phyloP scores from a whole-genome alignment of 331 rosid genomes.

The Prunus yedoensis region DNA sequence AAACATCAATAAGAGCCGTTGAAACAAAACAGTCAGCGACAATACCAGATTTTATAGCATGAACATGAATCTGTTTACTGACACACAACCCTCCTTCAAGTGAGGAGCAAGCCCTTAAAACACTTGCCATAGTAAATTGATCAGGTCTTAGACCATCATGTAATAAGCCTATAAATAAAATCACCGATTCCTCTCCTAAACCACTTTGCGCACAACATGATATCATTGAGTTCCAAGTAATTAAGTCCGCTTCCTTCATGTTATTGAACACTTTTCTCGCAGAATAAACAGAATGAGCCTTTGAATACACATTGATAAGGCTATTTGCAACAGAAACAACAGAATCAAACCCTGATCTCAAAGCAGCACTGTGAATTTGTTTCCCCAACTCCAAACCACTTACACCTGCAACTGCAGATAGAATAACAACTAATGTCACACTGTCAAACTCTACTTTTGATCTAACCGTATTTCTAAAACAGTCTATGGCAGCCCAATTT shows the following conservation, averaged over 20 bases:
- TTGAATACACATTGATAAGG: constrained; percentile 68
- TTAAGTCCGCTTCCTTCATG: constrained; percentile 61
- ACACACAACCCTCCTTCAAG: constrained; percentile 44
- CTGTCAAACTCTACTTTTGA: constrained; percentile 43
- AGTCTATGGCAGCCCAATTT: constrained; percentile 49
- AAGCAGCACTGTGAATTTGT: constrained; percentile 56
- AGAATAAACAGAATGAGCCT: constrained; percentile 43
- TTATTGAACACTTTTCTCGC: constrained; percentile 47
- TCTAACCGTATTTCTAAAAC: constrained; percentile 48
- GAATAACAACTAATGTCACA: constrained; percentile 48
- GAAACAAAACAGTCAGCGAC: constrained; percentile 59
- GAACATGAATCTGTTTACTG: constrained; percentile 56
- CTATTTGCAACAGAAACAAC: constrained; percentile 60
- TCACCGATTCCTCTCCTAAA: constrained; percentile 51
- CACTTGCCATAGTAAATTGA: constrained; percentile 68
- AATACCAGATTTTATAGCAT: constrained; percentile 48
- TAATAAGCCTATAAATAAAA: constrained; percentile 45
- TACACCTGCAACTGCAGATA: constrained; percentile 45
- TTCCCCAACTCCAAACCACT: constrained; percentile 49
- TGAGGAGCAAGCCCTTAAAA: constrained; percentile 66
- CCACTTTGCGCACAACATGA: constrained; percentile 55
- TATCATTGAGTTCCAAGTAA: constrained; percentile 85
- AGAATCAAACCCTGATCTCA: constrained; percentile 45
- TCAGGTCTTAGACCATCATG: constrained; percentile 53
- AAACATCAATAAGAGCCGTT: constrained; percentile 69